Base-by-base conservation (phyloP, 352 stramenopile species). In the Phytopythium aichiense region DNA sequence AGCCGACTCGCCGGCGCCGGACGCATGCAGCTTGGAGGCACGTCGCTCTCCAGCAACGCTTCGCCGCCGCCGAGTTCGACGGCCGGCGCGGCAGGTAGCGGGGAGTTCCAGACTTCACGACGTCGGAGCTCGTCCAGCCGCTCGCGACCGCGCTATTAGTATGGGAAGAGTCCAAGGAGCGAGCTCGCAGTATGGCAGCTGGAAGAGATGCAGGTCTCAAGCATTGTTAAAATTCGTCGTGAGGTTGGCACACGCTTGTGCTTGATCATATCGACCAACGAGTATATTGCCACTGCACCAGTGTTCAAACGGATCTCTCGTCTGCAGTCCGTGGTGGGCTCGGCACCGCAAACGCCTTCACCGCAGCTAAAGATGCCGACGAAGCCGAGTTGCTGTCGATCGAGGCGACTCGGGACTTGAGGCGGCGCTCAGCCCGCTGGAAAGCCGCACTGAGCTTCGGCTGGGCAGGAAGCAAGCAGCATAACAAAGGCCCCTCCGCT, bases 11-110 rank as follows among this genome's bases (percentile, higher is more conserved):
- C 76, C 4, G 76, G 65, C 58, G 74, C 76, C 37, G 84, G 77
- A 22, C 69, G 84, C 5, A 89, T 89, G 77, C 83, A 91, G 43
- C 61, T 92, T 25, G 75, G 87, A 18, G 51, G 69, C 16, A 65
- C 9, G 46, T 28, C 46, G 4, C n/a, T 30, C 9, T 13, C 43
- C 1, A 50, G 9, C 43, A 50, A 5, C 9, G 43, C n/a, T 7
- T 50, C 43, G 20, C 13, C 33, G 46, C 43, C 43, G 22, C 22
- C 43, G n/a, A 50, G 43, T 12, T 30, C 43, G 22, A 48, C 1
- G 7, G 8, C 42, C 9, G 42, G 42, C 8, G 43, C 43, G 7
- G 6, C 22, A 18, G 9, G 9, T 7, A 16, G 46, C 13, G 46
- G 23, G 12, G 46, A 33, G 22, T 31, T 7, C 46, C 46, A 52